Base-by-base conservation (phyloP, 2,329 filamentous ascomycete genomes). In the Exophiala sideris region DNA sequence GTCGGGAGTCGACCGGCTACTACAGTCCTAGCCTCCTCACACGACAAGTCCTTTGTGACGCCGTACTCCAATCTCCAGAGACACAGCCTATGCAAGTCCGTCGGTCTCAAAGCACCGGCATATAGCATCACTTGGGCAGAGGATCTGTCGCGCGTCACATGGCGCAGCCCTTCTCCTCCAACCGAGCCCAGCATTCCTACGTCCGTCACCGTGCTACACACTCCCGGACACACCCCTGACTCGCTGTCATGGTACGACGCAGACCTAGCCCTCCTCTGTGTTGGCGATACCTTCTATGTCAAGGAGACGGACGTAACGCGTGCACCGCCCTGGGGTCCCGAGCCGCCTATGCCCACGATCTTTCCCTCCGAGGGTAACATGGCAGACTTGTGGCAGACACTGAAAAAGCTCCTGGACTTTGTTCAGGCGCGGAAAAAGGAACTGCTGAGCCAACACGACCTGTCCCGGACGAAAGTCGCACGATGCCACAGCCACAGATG, bases 221-320 rank as follows among this genome's bases (percentile, higher is more conserved):
- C 57, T 7, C 61, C 61, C 29, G 61, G 61, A 6, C 61, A 63
- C 48, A 63, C 61, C 2, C 59, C 59, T 6, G 61, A 63, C 51
- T 62, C 59, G 11, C 48, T 63, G n/a, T 56, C 57, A 8, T 62
- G 59, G 57, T 63, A 63, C 45, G 57, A 63, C 39, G 40, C 51
- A 8, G 51, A 58, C 8, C 42, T 57, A 7, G 45, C 48, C 18
- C 45, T 54, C 4, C 11, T 63, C 2, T 63, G 47, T 24, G 57
- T 63, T 8, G 61, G 61, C 1, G 61, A 63, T 33, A 63, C 56
- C 36, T 60, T 63, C 53, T 62, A 63, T 35, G 49, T 58, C 20
- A 52, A 56, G n/a, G 54, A 61, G 29, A 55, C 52, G 3, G 14
- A 36, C 16, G 45, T 44, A 34, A 60, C 61, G 11, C 46, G 45